phyloP scores from a whole-genome alignment of 176 grass and related monocot genomes.

The Melocanna baccifera region DNA sequence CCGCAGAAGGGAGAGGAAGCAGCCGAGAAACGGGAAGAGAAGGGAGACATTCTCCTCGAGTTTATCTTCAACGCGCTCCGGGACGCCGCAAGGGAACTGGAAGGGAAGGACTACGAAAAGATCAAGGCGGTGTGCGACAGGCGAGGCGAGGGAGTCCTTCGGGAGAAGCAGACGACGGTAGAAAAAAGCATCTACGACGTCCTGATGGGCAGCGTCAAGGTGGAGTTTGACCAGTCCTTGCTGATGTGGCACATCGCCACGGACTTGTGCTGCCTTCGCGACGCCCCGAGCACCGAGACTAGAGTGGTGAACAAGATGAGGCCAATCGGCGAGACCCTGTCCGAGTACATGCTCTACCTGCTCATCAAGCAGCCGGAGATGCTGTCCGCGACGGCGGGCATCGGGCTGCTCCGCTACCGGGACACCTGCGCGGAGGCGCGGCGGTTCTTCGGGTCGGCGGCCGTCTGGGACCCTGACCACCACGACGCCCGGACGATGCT shows the following conservation, averaged over 20 bases:
- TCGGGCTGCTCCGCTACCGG: constrained; percentile 35
- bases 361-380: constrained; percentile 45
- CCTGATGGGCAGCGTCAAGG: background rate
- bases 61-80: no score
- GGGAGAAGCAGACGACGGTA: no score
- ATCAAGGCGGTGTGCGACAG: no score
- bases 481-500: background rate
- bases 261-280: constrained; percentile 15
- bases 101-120: no score
- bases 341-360: constrained; percentile 57
- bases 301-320: no score
- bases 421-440: constrained; percentile 42
- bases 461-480: background rate
- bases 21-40: no score
- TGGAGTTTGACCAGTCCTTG: constrained; percentile 32
- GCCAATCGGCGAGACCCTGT: background rate
- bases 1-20: no score
- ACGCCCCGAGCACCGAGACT: no score
- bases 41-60: no score
- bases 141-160: no score
- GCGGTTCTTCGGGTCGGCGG: constrained; percentile 17
- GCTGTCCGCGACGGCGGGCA: constrained; percentile 32
- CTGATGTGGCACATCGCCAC: constrained; percentile 48
- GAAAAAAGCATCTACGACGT: rapidly evolving
- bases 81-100: no score